Percentiles rank a stretch among this genome's conserved stretches.
Evolutionary conservation across 257 asterid species (phyloP).

Genomic region (Solanum megistacrolobum): DNA sequence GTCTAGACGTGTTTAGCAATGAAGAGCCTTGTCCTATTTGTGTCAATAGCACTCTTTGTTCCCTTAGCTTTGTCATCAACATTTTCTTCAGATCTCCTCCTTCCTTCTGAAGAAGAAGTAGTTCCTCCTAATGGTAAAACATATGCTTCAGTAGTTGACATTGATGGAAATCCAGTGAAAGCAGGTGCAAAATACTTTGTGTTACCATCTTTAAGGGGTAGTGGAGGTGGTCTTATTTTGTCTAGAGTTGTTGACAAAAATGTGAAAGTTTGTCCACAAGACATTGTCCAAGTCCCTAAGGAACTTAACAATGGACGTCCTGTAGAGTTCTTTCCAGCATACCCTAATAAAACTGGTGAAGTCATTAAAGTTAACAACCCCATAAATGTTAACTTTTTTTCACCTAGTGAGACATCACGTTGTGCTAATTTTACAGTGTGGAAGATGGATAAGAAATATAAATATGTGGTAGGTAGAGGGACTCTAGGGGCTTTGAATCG

Average conservation of each 20-base stretch:
- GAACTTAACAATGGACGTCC: background rate
- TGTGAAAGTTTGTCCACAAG: background rate
- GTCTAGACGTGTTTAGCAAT: background rate
- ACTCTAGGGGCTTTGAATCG: background rate
- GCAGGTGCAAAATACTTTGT: background rate
- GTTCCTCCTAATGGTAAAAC: background rate
- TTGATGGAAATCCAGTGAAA: background rate
- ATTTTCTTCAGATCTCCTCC: background rate
- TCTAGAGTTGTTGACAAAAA: background rate
- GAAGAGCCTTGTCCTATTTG: background rate
- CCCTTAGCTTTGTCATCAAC: background rate
- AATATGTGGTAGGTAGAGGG: background rate
- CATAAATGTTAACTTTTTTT: background rate
- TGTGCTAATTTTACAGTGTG: background rate
- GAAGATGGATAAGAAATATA: background rate
- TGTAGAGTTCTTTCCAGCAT: background rate
- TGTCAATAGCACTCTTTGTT: background rate
- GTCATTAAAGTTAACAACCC: background rate
- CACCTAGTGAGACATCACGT: background rate
- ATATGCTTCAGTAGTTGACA: background rate
- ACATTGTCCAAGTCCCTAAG: background rate
- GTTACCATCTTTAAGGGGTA: background rate
- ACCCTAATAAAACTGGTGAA: background rate
- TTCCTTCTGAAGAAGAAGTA: background rate
- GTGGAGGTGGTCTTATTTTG: background rate